A percentile compares a stretch with the other conserved stretches of the same genome.
Conservation (phyloP, 1,284 basidiomycete species). For the Moesziomyces globuligerus region DNA sequence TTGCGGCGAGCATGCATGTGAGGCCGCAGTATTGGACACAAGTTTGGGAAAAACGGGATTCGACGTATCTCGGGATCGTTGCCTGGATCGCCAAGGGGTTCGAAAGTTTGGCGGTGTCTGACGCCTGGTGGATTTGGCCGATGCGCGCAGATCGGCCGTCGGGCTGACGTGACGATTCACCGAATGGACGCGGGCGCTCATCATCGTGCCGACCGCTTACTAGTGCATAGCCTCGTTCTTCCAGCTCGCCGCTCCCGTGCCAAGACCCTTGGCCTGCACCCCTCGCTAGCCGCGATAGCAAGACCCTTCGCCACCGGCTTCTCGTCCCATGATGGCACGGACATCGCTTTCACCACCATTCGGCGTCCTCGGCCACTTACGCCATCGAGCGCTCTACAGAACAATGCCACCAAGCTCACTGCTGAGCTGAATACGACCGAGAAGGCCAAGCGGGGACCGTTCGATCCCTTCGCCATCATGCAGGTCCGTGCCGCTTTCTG, state of each 20-base stretch:
- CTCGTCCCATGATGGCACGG: background rate
- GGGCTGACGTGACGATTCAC: too few relatives aligned
- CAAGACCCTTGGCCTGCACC: background rate
- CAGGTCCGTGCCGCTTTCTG: background rate
- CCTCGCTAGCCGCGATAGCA: too few relatives aligned
- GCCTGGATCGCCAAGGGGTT: too few relatives aligned
- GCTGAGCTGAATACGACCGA: too few relatives aligned
- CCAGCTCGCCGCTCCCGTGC: background rate
- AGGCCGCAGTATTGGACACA: too few relatives aligned
- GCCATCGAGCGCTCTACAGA: background rate
- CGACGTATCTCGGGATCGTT: too few relatives aligned
- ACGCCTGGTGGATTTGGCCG: too few relatives aligned
- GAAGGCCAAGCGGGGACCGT: background rate
- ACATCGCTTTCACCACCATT: background rate
- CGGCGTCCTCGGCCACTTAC: background rate
- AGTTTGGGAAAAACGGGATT: too few relatives aligned
- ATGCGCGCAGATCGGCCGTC: too few relatives aligned
- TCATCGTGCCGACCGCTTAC: background rate
- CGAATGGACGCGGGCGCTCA: background rate
- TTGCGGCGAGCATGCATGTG: too few relatives aligned
- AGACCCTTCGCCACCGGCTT: background rate
- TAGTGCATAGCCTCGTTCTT: background rate
- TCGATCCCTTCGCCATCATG: background rate
- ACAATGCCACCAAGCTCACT: background rate
- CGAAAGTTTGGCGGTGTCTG: too few relatives aligned